Evolutionary conservation across 2,329 filamentous ascomycete genomes (phyloP), one percentile per base, ranked within the genome.

Genomic region (Aspergillus pseudotamarii): DNA sequence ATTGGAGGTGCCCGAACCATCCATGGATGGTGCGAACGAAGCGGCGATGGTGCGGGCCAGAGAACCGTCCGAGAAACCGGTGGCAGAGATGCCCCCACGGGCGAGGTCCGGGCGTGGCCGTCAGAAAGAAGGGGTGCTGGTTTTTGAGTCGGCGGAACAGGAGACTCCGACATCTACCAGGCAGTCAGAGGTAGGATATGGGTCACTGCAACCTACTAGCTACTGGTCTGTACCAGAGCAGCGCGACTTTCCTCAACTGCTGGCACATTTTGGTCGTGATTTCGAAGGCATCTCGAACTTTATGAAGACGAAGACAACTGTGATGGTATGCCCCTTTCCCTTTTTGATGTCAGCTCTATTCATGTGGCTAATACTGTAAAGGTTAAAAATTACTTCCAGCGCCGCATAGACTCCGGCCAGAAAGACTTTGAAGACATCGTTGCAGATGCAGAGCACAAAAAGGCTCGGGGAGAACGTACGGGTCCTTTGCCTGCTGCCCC

Each of bases 151-250:
- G 2, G 70, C 71, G 8, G 76, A 78, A 58, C 58, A 67, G 30
- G 76, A 78, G 14, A 60, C 67, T 41, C 30, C 64, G 21, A 34
- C 72, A 51, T 41, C 66, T 26, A 53, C 58, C n/a, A 72, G 72
- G 51, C 68, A 68, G 38, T 53, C 69, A 32, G 76, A 77, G 58
- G 66, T 67, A 38, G 73, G 72, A 3, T 80, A 79, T 67, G 76
- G 76, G 16, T 75, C 75, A 11, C 68, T 78, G 63, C 79, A 81
- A 58, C 79, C 81, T 34, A 83, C 80, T 5, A 84, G 82, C 62
- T 84, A 84, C 69, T 84, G 82, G 82, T 84, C 82, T 63, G 82
- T 84, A 19, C 80, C 81, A 14, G 82, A 84, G 66, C 77, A 81
- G 65, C 74, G 77, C 43, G 81, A 83, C 64, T 83, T 84, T 62